phyloP scores from a whole-genome alignment of 2,329 filamentous ascomycete species.

The Purpureocillium takamizusanense region DNA sequence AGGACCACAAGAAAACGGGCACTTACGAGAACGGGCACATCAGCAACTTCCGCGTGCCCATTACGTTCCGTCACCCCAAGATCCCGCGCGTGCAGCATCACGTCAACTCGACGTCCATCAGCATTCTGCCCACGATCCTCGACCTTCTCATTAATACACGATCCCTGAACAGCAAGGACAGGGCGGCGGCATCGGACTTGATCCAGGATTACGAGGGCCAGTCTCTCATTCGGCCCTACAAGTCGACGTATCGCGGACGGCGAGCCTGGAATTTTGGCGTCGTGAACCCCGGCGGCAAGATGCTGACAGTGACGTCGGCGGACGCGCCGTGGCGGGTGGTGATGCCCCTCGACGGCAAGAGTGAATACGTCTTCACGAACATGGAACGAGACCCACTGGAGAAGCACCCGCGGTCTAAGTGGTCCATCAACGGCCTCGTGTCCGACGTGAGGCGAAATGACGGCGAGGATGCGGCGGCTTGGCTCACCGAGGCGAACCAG shows the following conservation, averaged over 20 bases:
- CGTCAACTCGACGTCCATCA: constrained; percentile 20
- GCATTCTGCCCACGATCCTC: constrained; percentile 24
- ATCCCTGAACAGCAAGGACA: constrained; percentile 18
- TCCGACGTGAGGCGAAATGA: constrained; percentile 7
- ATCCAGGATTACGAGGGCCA: constrained; percentile 24
- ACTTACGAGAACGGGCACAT: constrained; percentile 22
- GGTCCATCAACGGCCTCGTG: constrained; percentile 5
- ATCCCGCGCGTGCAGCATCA: constrained; percentile 16
- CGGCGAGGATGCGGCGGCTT: constrained; percentile 14
- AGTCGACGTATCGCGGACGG: constrained; percentile 8
- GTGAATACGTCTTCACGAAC: constrained; percentile 20
- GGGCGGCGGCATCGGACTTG: constrained; percentile 17
- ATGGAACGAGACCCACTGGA: constrained; percentile 18
- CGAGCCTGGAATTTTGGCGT: constrained; percentile 22
- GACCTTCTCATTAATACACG: constrained; percentile 22
- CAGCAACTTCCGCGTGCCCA: constrained; percentile 22
- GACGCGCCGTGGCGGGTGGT: constrained; percentile 16
- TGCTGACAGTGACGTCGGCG: constrained; percentile 16
- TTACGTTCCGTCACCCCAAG: constrained; percentile 21
- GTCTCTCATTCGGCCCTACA: constrained; percentile 21
- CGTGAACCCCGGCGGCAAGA: constrained; percentile 19
- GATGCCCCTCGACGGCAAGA: constrained; percentile 17
- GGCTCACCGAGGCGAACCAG: constrained; percentile 20
- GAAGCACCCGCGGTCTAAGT: constrained; percentile 10
- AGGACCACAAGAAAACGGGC: constrained; percentile 17